These are phyloP conservation scores for Cavenderia fasciculata DNA, from an alignment of 78 protist species.

Conservation along the genomic window DNA sequence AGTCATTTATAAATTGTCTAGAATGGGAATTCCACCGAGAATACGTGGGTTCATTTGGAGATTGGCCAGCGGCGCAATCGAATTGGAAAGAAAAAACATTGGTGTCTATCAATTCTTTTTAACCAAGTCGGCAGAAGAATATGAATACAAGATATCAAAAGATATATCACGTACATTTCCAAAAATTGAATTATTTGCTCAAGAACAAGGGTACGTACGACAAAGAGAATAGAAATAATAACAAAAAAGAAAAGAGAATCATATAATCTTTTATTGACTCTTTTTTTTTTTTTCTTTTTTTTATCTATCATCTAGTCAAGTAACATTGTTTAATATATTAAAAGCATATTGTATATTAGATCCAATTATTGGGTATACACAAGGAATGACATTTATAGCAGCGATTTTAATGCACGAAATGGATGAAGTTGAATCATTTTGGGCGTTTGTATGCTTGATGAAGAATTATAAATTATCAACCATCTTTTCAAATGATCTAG, in stretches of 20 bases:
- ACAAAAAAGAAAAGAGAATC: too few species aligned
- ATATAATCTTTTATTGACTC: too few species aligned
- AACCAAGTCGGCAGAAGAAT: constrained; percentile 12
- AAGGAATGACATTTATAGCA: constrained; percentile 66
- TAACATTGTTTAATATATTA: constrained; percentile 40
- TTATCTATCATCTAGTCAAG: constrained; percentile 15
- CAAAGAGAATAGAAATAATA: background rate
- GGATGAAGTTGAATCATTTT: constrained; percentile 66
- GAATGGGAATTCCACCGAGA: constrained; percentile 43
- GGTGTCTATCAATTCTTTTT: constrained; percentile 66
- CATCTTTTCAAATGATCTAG: constrained; percentile 32
- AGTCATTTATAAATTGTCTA: background rate
- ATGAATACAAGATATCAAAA: constrained; percentile 71
- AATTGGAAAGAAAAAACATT: constrained; percentile 57
- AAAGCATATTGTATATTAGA: constrained; percentile 67
- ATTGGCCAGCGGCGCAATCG: constrained; percentile 21
- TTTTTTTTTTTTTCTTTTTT: background rate
- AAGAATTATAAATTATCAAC: constrained; percentile 44
- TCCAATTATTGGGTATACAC: constrained; percentile 75
- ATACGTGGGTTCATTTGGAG: constrained; percentile 61
- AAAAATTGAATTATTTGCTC: constrained; percentile 5
- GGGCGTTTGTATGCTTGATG: constrained; percentile 39
- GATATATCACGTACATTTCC: constrained; percentile 70
- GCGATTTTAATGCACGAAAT: constrained; percentile 46
- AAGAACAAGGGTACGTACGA: constrained; percentile 31